Evolutionary conservation across 1,284 basidiomycete genomes (phyloP).

Genomic region (Cutaneotrichosporon sp.): DNA sequence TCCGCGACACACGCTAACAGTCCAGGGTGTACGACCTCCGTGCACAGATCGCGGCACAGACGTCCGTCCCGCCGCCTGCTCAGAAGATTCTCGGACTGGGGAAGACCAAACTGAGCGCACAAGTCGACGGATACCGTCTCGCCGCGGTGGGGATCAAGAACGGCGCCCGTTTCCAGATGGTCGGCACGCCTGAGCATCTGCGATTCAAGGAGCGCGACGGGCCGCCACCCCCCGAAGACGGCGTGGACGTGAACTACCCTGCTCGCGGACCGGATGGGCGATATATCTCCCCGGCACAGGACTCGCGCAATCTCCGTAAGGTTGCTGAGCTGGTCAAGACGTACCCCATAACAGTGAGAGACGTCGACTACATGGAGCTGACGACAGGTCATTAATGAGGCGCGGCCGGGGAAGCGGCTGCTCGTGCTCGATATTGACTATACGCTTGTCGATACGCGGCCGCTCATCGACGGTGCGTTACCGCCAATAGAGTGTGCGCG

Average conservation of each 20-base stretch:
- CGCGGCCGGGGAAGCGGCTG: constrained; percentile 69
- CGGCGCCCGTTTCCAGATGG: constrained; percentile 69
- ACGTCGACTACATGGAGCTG: neutral
- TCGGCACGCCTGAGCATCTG: constrained; percentile 75
- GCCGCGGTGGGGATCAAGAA: constrained; percentile 54
- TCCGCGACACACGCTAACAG: neutral
- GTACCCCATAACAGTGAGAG: constrained; percentile 51
- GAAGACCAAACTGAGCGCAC: constrained; percentile 74
- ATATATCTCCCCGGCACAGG: constrained; percentile 60
- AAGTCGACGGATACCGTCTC: constrained; percentile 53
- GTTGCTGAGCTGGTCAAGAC: constrained; percentile 65
- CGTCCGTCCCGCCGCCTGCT: constrained; percentile 73
- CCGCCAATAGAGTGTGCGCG: constrained; percentile 74
- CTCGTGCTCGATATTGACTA: constrained; percentile 86
- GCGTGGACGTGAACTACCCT: constrained; percentile 71
- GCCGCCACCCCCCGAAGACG: constrained; percentile 56
- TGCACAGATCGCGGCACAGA: constrained; percentile 59
- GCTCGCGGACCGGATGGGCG: constrained; percentile 51
- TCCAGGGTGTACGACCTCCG: constrained; percentile 47
- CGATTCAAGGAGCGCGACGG: constrained; percentile 67
- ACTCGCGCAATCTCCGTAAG: constrained; percentile 71
- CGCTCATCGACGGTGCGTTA: constrained; percentile 67
- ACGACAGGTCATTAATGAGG: constrained; percentile 63
- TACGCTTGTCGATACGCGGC: constrained; percentile 78
- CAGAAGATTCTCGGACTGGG: constrained; percentile 68